Base-by-base conservation (phyloP, 371 early-diverging fungal species). In the Quaeritorhiza haematococci region DNA sequence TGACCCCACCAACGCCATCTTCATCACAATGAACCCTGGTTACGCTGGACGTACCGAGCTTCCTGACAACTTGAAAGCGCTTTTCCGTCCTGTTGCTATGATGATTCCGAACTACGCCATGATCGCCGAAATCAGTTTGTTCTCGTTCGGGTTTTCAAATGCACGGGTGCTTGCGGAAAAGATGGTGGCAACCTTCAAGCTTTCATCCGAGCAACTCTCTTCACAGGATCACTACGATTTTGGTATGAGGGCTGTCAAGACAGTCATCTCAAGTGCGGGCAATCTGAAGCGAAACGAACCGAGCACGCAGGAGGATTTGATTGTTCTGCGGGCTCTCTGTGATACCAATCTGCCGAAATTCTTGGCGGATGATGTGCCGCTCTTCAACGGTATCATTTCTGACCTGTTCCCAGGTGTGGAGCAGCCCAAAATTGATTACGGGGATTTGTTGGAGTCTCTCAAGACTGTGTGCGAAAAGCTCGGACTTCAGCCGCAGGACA, bases 1-100 rank as follows among this genome's bases (percentile, higher is more conserved):
- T 19, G 78, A 80, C 55, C 67, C 76, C 26, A 78, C 72, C 24
- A 78, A 76, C 62, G 80, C 79, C 34, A 78, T 82, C 24, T 84
- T 83, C 62, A 78, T 84, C 41, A 84, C 85, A 13, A 81, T 85
- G 82, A 85, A 85, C 62, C 76, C 83, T 30, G 85, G 85, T 24
- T 85, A 85, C 56, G 78, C 79, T 15, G 85, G 84, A 8, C 70
- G 85, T 42, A 82, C 80, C 6, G 78, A 80, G 63, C 62, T 85
- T 13, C 85, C 85, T 0, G 83, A 78, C 56, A 82, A 79, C 56
- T 55, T 85, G 45, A 82, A 78, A 58, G 79, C 78, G 2, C 59
- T 84, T 17, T 83, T 83, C 69, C 58, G 82, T 35, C 82, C 82
- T 15, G 81, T 73, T 3, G 80, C 80, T 3, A 82, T 82, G 82